These are phyloP conservation scores for Cavenderia fasciculata DNA, from an alignment of 78 protist genomes.

Conservation along the genomic window DNA sequence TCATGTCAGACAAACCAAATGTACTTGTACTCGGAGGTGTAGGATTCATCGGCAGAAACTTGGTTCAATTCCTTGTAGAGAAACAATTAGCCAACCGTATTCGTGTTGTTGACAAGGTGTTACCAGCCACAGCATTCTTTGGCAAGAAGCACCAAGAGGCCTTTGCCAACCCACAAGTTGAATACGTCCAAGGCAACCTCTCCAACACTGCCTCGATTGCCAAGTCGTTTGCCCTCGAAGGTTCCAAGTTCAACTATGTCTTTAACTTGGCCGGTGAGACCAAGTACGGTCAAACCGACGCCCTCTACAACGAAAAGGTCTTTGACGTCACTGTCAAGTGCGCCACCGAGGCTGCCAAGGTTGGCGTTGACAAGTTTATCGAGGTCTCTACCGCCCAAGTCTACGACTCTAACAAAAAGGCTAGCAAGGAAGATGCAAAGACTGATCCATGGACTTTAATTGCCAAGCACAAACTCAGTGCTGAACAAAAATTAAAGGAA, in stretches of 20 bases:
- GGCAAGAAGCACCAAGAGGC: conserved; percentile 44
- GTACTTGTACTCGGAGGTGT: conserved; percentile 94
- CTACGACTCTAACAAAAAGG: conserved; percentile 87
- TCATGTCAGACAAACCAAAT: conserved; percentile 64
- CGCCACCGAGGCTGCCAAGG: conserved; percentile 84
- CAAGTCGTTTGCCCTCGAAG: conserved; percentile 75
- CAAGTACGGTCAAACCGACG: conserved; percentile 88
- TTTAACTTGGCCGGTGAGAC: conserved; percentile 95
- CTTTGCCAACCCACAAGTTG: conserved; percentile 81
- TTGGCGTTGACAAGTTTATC: conserved; percentile 82
- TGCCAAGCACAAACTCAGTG: conserved; percentile 83
- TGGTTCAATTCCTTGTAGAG: conserved; percentile 88
- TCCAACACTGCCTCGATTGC: conserved; percentile 47
- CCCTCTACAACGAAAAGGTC: conserved; percentile 86
- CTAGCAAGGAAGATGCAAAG: conserved; percentile 83
- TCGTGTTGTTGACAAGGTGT: conserved; percentile 93
- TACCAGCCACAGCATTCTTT: conserved; percentile 90
- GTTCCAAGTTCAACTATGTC: conserved; percentile 84
- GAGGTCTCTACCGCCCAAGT: conserved; percentile 96
- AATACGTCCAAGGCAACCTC: conserved; percentile 90
- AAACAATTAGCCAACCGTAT: conserved; percentile 73
- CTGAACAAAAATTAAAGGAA: conserved; percentile 84
- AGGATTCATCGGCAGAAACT: conserved; percentile 96
- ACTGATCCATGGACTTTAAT: conserved; percentile 90
- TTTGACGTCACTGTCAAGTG: conserved; percentile 63